Evolutionary conservation across 2,329 filamentous ascomycete genomes (phyloP).

Genomic region (Diaporthe aspalathi): DNA sequence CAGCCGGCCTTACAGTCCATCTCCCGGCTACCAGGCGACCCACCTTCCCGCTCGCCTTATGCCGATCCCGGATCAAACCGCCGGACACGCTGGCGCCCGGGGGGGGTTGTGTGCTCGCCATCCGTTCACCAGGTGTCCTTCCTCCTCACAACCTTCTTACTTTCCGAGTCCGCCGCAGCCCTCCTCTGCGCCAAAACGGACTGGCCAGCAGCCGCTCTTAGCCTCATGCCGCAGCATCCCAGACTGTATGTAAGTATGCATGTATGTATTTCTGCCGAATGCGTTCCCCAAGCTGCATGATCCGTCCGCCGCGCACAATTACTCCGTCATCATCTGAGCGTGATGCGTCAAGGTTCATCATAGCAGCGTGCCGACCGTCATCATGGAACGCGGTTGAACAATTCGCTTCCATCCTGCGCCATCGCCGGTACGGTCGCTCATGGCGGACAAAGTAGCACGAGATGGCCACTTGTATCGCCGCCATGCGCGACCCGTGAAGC

Average conservation of each 20-base stretch:
- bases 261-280: not conserved
- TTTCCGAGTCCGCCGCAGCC: not conserved
- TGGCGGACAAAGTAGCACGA: not conserved
- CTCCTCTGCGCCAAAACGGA: not conserved
- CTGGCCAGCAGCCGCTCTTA: constrained; percentile 1
- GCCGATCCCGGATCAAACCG: constrained; percentile 13
- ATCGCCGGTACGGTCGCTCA: not conserved
- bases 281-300: not conserved
- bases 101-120: not conserved
- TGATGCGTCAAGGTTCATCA: not conserved
- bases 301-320: not conserved
- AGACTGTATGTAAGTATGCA: too few species aligned
- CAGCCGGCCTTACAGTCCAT: not conserved
- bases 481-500: not conserved
- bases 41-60: not conserved
- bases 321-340: not conserved
- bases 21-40: constrained; percentile 9
- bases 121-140: not conserved
- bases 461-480: not conserved
- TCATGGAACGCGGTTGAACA: not conserved
- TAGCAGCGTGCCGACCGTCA: not conserved
- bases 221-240: not conserved
- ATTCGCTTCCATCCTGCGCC: not conserved
- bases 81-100: constrained; percentile 4
- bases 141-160: not conserved